phyloP scores from a whole-genome alignment of 495 filamentous ascomycete genomes.

The Bombardia bombarda region DNA sequence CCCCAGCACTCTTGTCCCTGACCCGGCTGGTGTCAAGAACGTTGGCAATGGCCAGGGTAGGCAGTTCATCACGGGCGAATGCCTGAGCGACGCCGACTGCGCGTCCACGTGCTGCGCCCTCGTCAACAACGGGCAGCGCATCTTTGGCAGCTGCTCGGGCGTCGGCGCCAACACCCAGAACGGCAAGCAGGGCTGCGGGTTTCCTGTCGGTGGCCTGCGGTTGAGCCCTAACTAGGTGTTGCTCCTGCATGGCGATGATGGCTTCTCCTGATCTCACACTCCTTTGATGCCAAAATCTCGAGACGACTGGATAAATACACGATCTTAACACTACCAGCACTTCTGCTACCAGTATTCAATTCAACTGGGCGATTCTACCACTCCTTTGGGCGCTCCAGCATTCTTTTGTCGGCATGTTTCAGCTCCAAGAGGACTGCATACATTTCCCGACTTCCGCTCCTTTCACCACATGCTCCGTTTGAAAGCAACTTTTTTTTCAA shows the following conservation, averaged over 20 bases:
- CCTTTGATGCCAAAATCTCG: neutral
- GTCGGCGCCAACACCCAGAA: conserved; percentile 29
- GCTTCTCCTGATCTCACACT: neutral
- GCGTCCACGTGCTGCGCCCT: conserved; percentile 18
- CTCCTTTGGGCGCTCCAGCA: too few species aligned
- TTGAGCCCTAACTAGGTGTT: neutral
- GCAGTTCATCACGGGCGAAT: conserved; percentile 22
- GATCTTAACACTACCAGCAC: too few species aligned
- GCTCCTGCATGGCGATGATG: too few species aligned
- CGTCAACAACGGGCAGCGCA: conserved; percentile 17
- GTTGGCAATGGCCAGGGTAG: conserved; percentile 16
- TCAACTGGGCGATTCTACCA: too few species aligned
- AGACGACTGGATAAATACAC: too few species aligned
- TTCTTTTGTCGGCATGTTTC: too few species aligned
- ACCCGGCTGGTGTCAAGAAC: conserved; percentile 15
- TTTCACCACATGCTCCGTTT: too few species aligned
- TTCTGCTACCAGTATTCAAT: too few species aligned
- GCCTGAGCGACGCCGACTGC: conserved; percentile 19
- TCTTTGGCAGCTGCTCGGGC: conserved; percentile 32
- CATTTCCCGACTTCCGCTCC: too few species aligned
- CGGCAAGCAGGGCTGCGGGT: conserved; percentile 42
- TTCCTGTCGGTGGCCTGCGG: conserved; percentile 14
- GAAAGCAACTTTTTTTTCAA: too few species aligned
- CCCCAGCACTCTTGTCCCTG: conserved; percentile 13
- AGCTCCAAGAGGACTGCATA: too few species aligned